These are phyloP conservation scores for Peniophora sp. DNA, from an alignment of 1,284 basidiomycete genomes.

Conservation along the genomic window DNA sequence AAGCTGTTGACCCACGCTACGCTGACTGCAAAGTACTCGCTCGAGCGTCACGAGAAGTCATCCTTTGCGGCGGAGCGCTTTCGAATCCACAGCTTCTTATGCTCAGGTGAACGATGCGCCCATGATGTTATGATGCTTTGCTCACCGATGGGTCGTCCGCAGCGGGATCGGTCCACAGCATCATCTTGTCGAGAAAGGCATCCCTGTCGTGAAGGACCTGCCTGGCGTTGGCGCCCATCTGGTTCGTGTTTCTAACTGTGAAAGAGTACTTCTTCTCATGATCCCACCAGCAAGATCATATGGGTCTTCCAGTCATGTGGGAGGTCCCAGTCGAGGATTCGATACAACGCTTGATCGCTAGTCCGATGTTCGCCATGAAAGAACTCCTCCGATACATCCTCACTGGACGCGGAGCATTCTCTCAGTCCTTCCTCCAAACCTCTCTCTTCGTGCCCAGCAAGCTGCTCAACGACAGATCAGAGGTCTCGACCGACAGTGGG, in stretches of 20 bases:
- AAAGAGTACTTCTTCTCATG: not conserved
- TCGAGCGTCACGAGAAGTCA: slow-evolving; percentile 17
- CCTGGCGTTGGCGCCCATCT: slow-evolving; percentile 26
- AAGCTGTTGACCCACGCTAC: not conserved
- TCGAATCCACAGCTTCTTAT: slow-evolving; percentile 19
- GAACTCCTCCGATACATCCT: slow-evolving; percentile 22
- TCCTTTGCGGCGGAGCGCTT: slow-evolving; percentile 22
- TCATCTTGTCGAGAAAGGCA: slow-evolving; percentile 19
- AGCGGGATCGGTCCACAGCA: slow-evolving; percentile 22
- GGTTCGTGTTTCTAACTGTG: slow-evolving; percentile 7
- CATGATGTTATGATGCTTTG: not conserved
- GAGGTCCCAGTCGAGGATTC: slow-evolving; percentile 20
- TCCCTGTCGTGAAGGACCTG: slow-evolving; percentile 22
- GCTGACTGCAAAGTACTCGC: slow-evolving; percentile 5
- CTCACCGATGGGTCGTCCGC: not conserved
- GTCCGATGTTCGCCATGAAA: slow-evolving; percentile 13
- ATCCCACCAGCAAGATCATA: slow-evolving; percentile 22
- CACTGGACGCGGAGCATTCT: slow-evolving; percentile 21
- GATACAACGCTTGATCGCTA: slow-evolving; percentile 11
- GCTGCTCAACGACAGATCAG: slow-evolving; percentile 17
- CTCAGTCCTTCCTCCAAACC: slow-evolving; percentile 19
- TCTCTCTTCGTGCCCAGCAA: slow-evolving; percentile 17
- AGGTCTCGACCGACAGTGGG: slow-evolving; percentile 1
- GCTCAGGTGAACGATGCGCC: slow-evolving; percentile 15
- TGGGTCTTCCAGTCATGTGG: slow-evolving; percentile 20